Evolutionary conservation across 495 filamentous ascomycete species (phyloP).

Genomic region (Hypoxylon cercidicola): DNA sequence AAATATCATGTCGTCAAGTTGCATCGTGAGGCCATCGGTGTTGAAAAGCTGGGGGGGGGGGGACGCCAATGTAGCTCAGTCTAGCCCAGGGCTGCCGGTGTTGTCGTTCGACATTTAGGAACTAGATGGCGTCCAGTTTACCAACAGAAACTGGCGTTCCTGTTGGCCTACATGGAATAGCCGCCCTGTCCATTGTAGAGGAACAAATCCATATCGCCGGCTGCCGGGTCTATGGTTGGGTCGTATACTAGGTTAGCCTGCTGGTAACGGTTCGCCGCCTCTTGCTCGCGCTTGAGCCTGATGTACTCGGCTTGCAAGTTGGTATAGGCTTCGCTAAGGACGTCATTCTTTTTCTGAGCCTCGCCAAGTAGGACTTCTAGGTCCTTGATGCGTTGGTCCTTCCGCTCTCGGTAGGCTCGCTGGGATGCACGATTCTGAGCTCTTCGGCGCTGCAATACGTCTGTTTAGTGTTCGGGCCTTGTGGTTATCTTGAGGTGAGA

Average conservation of each 20-base stretch:
- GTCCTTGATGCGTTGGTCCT: slow-evolving; percentile 83
- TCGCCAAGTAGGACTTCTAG: slow-evolving; percentile 79
- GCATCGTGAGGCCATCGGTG: no score
- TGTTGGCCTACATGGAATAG: slow-evolving; percentile 27
- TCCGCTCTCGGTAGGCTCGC: slow-evolving; percentile 84
- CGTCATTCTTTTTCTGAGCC: slow-evolving; percentile 56
- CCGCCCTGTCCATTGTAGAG: slow-evolving; percentile 28
- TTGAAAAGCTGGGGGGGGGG: no score
- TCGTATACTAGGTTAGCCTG: slow-evolving; percentile 32
- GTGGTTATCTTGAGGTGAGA: neutral
- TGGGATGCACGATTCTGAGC: slow-evolving; percentile 72
- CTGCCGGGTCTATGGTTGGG: slow-evolving; percentile 24
- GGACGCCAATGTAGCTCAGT: no score
- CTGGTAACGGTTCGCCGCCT: slow-evolving; percentile 33
- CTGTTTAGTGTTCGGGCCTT: slow-evolving; percentile 33
- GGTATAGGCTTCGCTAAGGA: slow-evolving; percentile 54
- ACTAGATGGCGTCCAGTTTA: neutral
- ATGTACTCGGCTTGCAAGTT: slow-evolving; percentile 55
- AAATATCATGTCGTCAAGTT: no score
- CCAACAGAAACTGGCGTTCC: neutral
- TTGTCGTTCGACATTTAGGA: neutral
- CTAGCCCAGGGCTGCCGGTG: neutral
- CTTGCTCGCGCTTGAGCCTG: slow-evolving; percentile 48
- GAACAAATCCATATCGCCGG: slow-evolving; percentile 35
- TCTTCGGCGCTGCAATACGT: slow-evolving; percentile 58